phyloP scores from a whole-genome alignment of 2,329 filamentous ascomycete genomes.

The Sclerotinia glacialis region DNA sequence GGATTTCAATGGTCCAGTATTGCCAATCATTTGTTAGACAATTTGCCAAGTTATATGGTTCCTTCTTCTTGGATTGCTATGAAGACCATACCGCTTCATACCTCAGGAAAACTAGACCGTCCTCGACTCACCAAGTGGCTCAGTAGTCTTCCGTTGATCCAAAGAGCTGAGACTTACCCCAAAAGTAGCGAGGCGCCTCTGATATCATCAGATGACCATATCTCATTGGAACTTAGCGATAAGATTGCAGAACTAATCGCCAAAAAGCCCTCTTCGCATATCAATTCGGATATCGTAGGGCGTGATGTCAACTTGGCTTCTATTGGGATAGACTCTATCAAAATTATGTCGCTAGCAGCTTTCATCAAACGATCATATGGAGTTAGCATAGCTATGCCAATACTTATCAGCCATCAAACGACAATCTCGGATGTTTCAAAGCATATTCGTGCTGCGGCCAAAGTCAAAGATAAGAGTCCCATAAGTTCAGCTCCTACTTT shows the following conservation, averaged over 20 bases:
- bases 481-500: background rate
- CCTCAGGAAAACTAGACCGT: slow-evolving; percentile 40
- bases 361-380: slow-evolving; percentile 21
- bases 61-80: slow-evolving; percentile 39
- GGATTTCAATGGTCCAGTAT: background rate
- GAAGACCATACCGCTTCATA: slow-evolving; percentile 36
- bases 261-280: background rate
- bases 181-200: slow-evolving; percentile 2
- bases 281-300: slow-evolving; percentile 8
- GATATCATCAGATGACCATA: background rate
- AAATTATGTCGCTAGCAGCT: slow-evolving; percentile 22
- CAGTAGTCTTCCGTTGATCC: background rate
- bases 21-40: background rate
- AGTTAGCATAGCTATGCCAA: slow-evolving; percentile 6
- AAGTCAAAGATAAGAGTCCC: background rate
- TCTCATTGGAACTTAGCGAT: slow-evolving; percentile 13
- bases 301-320: slow-evolving; percentile 15
- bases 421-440: slow-evolving; percentile 19
- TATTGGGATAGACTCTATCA: slow-evolving; percentile 24
- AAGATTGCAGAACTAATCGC: slow-evolving; percentile 2
- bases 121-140: slow-evolving; percentile 38
- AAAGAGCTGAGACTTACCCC: background rate
- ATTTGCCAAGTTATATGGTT: slow-evolving; percentile 40
- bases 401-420: slow-evolving; percentile 19
- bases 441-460: background rate